Percentiles rank a stretch among this genome's conserved stretches.
phyloP scores from a whole-genome alignment of 1,139 yeast species.

The Saccharomyces hybrid region DNA sequence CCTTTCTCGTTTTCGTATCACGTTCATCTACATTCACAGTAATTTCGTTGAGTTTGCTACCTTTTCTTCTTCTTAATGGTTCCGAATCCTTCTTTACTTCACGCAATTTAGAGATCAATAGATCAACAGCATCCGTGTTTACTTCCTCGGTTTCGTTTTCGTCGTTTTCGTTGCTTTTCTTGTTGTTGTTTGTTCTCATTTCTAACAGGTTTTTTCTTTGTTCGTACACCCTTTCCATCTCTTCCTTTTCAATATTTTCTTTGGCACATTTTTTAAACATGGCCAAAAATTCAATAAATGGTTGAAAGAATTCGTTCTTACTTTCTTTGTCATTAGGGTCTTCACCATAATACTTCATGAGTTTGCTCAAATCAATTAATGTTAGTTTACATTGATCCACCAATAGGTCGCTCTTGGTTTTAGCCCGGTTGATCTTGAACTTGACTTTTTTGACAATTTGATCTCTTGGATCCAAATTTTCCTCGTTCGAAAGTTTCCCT shows the following conservation, averaged over 20 bases:
- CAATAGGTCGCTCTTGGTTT: conserved; percentile 49
- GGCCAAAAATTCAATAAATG: conserved; percentile 61
- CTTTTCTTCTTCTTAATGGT: conserved; percentile 16
- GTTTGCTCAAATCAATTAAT: conserved; percentile 44
- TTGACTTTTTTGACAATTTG: conserved; percentile 47
- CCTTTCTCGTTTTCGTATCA: not conserved
- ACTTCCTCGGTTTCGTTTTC: conserved; percentile 16
- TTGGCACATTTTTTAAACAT: conserved; percentile 71
- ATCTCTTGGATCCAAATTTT: conserved; percentile 72
- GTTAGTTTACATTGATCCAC: conserved; percentile 52
- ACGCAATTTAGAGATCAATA: conserved; percentile 22
- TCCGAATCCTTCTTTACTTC: conserved; percentile 16
- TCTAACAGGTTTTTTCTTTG: conserved; percentile 56
- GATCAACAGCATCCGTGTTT: conserved; percentile 22
- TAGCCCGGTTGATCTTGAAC: conserved; percentile 50
- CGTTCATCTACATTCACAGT: not conserved
- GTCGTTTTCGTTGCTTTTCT: conserved; percentile 12
- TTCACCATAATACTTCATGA: conserved; percentile 83
- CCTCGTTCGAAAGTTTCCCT: conserved; percentile 69
- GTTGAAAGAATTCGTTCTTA: conserved; percentile 59
- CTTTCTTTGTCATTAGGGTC: conserved; percentile 54
- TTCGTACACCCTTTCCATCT: conserved; percentile 68
- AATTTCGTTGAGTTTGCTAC: conserved; percentile 5
- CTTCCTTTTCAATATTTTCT: conserved; percentile 74
- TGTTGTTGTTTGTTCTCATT: conserved; percentile 29